Percentiles rank a stretch among this genome's conserved stretches.
Evolutionary conservation across 345 rosid genomes (phyloP).

Genomic region (Psidium guajava): DNA sequence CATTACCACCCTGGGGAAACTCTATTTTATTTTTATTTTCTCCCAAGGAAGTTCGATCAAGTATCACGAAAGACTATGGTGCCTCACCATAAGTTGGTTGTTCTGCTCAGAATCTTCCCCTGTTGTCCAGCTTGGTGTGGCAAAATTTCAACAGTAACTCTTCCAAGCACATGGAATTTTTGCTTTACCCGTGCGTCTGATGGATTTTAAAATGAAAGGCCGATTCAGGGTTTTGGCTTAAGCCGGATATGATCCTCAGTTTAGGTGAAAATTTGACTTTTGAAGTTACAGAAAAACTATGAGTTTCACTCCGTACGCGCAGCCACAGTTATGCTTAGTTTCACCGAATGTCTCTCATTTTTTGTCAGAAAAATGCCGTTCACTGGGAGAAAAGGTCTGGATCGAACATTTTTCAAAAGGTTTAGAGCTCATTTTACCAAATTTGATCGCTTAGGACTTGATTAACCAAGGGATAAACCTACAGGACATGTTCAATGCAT

Average conservation of each 20-base stretch:
- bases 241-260: neutral
- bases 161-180: neutral
- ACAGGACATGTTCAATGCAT: neutral
- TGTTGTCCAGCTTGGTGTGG: neutral
- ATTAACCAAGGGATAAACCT: neutral
- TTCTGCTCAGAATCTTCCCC: neutral
- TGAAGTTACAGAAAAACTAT: neutral
- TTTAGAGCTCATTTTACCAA: neutral
- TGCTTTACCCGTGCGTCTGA: neutral
- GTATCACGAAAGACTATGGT: neutral
- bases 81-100: neutral
- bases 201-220: neutral
- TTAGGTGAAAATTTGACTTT: neutral
- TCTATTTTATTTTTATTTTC: neutral
- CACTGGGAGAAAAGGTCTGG: neutral
- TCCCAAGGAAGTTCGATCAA: neutral
- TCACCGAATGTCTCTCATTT: neutral
- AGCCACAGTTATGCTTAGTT: neutral
- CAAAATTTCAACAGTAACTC: neutral
- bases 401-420: neutral
- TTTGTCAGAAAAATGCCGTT: neutral
- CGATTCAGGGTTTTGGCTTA: neutral
- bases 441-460: neutral
- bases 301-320: neutral
- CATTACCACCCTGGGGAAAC: neutral